These are phyloP conservation scores for Sarocladium kiliense DNA, from an alignment of 2,329 filamentous ascomycete genomes.

Conservation along the genomic window DNA sequence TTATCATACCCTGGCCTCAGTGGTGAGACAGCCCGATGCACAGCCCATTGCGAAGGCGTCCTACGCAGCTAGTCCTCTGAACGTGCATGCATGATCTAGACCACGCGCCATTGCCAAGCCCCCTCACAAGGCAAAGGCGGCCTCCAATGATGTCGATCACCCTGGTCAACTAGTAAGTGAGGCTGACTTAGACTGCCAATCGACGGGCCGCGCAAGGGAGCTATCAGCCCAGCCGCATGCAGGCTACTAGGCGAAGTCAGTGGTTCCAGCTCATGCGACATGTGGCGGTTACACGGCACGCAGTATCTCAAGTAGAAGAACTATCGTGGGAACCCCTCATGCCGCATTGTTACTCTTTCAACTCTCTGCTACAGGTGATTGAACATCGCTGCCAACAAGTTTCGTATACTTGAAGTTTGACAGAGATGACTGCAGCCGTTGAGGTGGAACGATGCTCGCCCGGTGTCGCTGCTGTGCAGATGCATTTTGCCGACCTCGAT, in stretches of 20 bases:
- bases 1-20: background rate
- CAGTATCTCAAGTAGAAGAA: background rate
- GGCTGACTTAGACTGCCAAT: background rate
- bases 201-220: background rate
- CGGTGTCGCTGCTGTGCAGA: background rate
- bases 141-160: background rate
- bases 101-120: background rate
- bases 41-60: background rate
- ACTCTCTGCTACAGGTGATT: too few relatives aligned
- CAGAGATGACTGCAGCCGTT: background rate
- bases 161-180: background rate
- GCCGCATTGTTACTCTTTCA: too few relatives aligned
- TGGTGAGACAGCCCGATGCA: background rate
- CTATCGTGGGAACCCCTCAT: too few relatives aligned
- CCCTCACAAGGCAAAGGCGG: background rate
- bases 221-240: slow-evolving; percentile 1
- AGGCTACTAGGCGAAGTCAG: background rate
- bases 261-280: background rate
- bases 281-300: background rate
- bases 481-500: background rate
- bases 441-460: background rate
- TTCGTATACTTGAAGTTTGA: too few relatives aligned
- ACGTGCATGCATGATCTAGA: background rate
- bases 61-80: background rate
- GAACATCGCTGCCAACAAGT: too few relatives aligned